A percentile compares a stretch with the other conserved stretches of the same genome.
phyloP scores from a whole-genome alignment of 176 grass and related monocot genomes.

The Thinopyrum elongatum region DNA sequence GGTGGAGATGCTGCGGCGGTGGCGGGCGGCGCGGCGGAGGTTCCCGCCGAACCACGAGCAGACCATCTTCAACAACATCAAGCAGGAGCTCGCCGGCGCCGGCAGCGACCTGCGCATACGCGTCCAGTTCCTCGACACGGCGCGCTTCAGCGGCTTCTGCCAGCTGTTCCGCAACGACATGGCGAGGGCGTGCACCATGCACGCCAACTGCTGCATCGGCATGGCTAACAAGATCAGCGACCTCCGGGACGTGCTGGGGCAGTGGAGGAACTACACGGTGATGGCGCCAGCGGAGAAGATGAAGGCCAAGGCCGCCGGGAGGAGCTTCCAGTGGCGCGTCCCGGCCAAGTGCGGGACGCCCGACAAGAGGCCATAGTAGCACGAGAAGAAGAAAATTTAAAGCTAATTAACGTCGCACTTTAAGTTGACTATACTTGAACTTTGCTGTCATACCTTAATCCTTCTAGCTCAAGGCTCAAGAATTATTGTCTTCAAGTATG shows the following conservation, averaged over 20 bases:
- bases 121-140: constrained; percentile 46
- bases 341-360: constrained; percentile 33
- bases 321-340: not conserved
- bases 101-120: constrained; percentile 9
- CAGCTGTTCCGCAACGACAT: constrained; percentile 34
- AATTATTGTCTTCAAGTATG: not conserved
- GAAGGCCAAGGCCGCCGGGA: not conserved
- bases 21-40: constrained; percentile 31
- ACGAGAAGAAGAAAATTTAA: not conserved
- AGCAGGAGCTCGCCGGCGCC: constrained; percentile 34
- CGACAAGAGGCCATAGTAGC: not conserved
- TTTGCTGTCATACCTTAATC: not conserved
- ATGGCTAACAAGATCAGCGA: constrained; percentile 50
- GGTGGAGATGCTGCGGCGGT: constrained; percentile 38
- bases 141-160: constrained; percentile 45
- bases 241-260: constrained; percentile 23
- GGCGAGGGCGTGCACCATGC: constrained; percentile 39
- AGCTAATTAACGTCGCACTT: not conserved
- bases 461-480: not conserved
- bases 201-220: constrained; percentile 55
- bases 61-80: constrained; percentile 48
- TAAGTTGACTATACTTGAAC: not conserved
- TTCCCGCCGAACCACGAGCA: constrained; percentile 54
- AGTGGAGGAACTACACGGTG: constrained; percentile 47
- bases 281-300: constrained; percentile 13